Evolutionary conservation across 148 eudicot species (phyloP), one percentile per base, ranked within the genome.

Genomic region (Cornus florida): DNA sequence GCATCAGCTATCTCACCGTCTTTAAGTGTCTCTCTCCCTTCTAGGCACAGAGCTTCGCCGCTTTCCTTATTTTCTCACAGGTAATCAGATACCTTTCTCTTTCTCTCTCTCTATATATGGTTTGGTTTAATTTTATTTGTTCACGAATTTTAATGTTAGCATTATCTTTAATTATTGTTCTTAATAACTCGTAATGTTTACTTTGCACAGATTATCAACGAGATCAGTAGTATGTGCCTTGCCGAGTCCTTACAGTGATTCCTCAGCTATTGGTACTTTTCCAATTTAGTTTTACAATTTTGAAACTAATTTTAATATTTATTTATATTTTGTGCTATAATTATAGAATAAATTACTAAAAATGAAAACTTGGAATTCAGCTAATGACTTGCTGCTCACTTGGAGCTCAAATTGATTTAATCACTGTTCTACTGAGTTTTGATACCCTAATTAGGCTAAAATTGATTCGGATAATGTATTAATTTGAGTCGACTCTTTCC

Each of bases 1-100:
- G 80, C 88, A 60, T 66, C 86, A 46, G 86, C 92, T 67, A 82
- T 89, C 24, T 84, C 92, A 22, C 48, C 92, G n/a, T 35, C 88
- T 17, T 75, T 82, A 2, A 75, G 78, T 64, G 74, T 78, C 43
- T 69, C 89, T 7, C 70, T 82, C n/a, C 39, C 87, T 70, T 59
- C 83, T 72, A 68, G 35, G 10, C 33, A 50, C 71, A 78, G 71
- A 77, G 41, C 76, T 7, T 53, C 84, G 4, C 62, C 89, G 13
- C 39, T 83, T 41, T 62, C 82, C 1, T 62, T 69, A 0, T 16
- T 77, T 59, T 72, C 77, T 8, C 81, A 24, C 35, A 72, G 92
- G 90, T 87, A 80, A 14, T 67, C 31, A 57, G 31, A 67, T 5
- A 23, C 6, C 9, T 12, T 7, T 22, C 20, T 3, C 7, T n/a